These are phyloP conservation scores for Cyathus striatus DNA, from an alignment of 768 basidiomycete genomes.

Conservation along the genomic window DNA sequence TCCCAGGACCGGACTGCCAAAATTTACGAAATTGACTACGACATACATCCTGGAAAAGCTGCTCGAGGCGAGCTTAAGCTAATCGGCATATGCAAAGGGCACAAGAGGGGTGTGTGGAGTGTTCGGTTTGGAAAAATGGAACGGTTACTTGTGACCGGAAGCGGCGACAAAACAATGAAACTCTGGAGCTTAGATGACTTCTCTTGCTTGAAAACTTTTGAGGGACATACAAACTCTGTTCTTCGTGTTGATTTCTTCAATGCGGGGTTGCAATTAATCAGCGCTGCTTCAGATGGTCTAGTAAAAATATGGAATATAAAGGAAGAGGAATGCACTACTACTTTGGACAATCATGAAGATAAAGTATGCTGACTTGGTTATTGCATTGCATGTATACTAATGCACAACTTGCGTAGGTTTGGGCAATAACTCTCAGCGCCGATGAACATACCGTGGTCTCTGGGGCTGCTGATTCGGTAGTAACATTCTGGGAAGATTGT, in stretches of 20 bases:
- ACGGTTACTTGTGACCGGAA: slow-evolving; percentile 84
- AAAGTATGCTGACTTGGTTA: slow-evolving; percentile 58
- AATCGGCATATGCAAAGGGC: slow-evolving; percentile 88
- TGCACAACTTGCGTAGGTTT: slow-evolving; percentile 55
- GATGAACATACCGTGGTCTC: slow-evolving; percentile 87
- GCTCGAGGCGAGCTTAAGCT: slow-evolving; percentile 68
- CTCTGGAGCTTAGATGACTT: slow-evolving; percentile 94
- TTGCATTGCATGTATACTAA: neutral
- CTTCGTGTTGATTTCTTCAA: slow-evolving; percentile 89
- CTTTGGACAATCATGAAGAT: slow-evolving; percentile 96
- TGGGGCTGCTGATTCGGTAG: slow-evolving; percentile 92
- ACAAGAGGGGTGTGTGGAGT: slow-evolving; percentile 95
- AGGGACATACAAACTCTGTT: slow-evolving; percentile 97
- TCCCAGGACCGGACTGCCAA: slow-evolving; percentile 96
- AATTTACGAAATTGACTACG: slow-evolving; percentile 73
- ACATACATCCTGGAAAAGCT: slow-evolving; percentile 28
- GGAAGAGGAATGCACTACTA: slow-evolving; percentile 82
- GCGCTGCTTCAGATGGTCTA: slow-evolving; percentile 88
- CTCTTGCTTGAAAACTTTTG: slow-evolving; percentile 92
- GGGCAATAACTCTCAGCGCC: slow-evolving; percentile 82
- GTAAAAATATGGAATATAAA: slow-evolving; percentile 94
- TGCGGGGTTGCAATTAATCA: slow-evolving; percentile 79
- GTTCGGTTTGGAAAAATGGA: slow-evolving; percentile 86
- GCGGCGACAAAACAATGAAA: slow-evolving; percentile 92
- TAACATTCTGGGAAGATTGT: slow-evolving; percentile 96